Percentiles rank a stretch among this genome's conserved stretches.
Conservation (phyloP, 176 grass and related monocot genomes). For the Dactylis glomerata region DNA sequence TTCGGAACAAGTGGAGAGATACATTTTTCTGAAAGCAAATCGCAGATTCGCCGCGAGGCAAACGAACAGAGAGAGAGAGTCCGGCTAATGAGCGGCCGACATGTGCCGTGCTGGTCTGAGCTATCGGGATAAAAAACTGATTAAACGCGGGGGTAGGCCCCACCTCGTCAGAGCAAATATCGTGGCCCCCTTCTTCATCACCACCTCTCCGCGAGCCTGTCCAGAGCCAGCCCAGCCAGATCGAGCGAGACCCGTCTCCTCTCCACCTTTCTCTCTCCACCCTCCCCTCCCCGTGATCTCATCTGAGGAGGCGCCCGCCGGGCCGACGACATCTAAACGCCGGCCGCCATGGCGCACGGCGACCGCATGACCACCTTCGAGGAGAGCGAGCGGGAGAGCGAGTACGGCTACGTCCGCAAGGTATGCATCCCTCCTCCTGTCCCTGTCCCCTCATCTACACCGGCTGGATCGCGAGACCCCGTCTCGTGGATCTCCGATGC, state of each 20-base stretch:
- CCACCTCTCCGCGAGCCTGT: constrained; percentile 1
- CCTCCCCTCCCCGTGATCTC: constrained; percentile 30
- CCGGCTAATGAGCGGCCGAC: not conserved
- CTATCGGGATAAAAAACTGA: not conserved
- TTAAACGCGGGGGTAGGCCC: not conserved
- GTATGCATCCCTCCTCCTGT: not conserved
- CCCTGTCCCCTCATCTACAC: not conserved
- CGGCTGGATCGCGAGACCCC: not conserved
- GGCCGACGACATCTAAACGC: constrained; percentile 16
- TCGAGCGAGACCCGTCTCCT: constrained; percentile 21
- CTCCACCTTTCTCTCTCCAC: not conserved
- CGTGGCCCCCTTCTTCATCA: constrained; percentile 37
- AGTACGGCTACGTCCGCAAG: constrained; percentile 97
- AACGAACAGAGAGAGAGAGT: not conserved
- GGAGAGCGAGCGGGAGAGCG: constrained; percentile 94
- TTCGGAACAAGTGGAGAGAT: not conserved
- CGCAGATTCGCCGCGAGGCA: not conserved
- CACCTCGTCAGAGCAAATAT: not conserved
- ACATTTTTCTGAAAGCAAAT: not conserved
- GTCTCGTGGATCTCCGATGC: not conserved
- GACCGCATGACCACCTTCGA: constrained; percentile 89
- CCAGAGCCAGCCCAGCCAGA: constrained; percentile 39
- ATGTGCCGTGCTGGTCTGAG: not conserved
- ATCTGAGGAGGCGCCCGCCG: constrained; percentile 27
- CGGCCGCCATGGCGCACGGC: constrained; percentile 61